A percentile compares a stretch with the other conserved stretches of the same genome.
Conservation (phyloP, 176 grass and related monocot genomes). For the Hyparrhenia diplandra region DNA sequence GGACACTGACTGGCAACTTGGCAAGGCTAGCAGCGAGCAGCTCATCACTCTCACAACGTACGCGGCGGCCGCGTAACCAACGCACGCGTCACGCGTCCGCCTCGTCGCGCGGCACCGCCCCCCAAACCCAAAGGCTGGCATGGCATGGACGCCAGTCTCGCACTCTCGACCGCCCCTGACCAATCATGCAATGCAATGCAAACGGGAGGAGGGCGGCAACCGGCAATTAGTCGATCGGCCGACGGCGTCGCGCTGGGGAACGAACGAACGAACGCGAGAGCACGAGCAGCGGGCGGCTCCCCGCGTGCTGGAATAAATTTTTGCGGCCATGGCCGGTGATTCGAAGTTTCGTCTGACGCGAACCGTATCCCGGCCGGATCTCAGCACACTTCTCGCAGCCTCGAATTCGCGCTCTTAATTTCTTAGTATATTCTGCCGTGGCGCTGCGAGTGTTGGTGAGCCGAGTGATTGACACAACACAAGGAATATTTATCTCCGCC, state of each 20-base stretch:
- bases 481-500: conserved; percentile 25
- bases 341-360: conserved; percentile 38
- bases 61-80: not conserved
- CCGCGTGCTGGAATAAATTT: conserved; percentile 13
- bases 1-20: not conserved
- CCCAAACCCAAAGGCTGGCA: not conserved
- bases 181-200: conserved; percentile 16
- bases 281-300: not conserved
- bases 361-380: conserved; percentile 23
- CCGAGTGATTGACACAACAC: not conserved
- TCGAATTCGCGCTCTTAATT: not conserved
- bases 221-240: not conserved
- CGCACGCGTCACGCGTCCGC: no score
- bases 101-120: not conserved
- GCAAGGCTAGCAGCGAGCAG: not conserved
- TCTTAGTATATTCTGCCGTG: not conserved
- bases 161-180: not conserved
- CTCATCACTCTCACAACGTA: not conserved
- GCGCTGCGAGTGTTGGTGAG: not conserved
- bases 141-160: not conserved
- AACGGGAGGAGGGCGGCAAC: no score
- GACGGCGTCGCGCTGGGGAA: conserved; percentile 2
- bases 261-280: not conserved
- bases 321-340: not conserved
- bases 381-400: not conserved